Conservation (phyloP, 1,284 basidiomycete species). For the Ceratobasidium sp. region DNA sequence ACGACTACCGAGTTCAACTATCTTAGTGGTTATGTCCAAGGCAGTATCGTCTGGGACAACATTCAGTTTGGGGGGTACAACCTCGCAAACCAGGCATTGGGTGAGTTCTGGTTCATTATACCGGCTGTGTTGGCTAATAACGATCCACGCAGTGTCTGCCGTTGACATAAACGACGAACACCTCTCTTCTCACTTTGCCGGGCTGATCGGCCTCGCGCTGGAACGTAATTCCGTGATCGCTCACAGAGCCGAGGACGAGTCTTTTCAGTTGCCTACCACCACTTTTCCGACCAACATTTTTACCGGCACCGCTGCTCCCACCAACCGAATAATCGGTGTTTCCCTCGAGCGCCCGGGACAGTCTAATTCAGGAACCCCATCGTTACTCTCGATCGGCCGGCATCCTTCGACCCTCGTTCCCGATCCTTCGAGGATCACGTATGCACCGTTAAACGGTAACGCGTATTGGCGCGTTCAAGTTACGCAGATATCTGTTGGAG, state of each 20-base stretch:
- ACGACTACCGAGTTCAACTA: slow-evolving; percentile 16
- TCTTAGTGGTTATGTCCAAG: slow-evolving; percentile 26
- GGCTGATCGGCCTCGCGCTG: slow-evolving; percentile 46
- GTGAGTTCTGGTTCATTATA: slow-evolving; percentile 3
- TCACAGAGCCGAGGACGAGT: background rate
- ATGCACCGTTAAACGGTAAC: slow-evolving; percentile 23
- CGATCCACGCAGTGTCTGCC: slow-evolving; percentile 38
- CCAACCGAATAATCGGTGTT: slow-evolving; percentile 39
- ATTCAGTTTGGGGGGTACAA: slow-evolving; percentile 28
- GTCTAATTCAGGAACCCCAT: slow-evolving; percentile 40
- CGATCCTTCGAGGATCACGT: slow-evolving; percentile 38
- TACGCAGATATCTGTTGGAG: slow-evolving; percentile 41
- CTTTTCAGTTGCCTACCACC: background rate
- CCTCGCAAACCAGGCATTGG: slow-evolving; percentile 28
- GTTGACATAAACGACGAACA: slow-evolving; percentile 44
- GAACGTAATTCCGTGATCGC: slow-evolving; percentile 45
- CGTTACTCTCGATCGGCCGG: slow-evolving; percentile 45
- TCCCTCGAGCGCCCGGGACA: slow-evolving; percentile 47
- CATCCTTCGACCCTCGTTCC: slow-evolving; percentile 45
- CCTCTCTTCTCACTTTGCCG: slow-evolving; percentile 46
- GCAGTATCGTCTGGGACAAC: slow-evolving; percentile 27
- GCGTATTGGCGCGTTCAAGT: slow-evolving; percentile 46
- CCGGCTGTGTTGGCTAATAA: background rate
- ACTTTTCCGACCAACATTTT: slow-evolving; percentile 42
- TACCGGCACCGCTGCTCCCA: slow-evolving; percentile 26